Evolutionary conservation across 75 land plant species (phyloP), one percentile per base, ranked within the genome.

Genomic region (Pinus taeda): DNA sequence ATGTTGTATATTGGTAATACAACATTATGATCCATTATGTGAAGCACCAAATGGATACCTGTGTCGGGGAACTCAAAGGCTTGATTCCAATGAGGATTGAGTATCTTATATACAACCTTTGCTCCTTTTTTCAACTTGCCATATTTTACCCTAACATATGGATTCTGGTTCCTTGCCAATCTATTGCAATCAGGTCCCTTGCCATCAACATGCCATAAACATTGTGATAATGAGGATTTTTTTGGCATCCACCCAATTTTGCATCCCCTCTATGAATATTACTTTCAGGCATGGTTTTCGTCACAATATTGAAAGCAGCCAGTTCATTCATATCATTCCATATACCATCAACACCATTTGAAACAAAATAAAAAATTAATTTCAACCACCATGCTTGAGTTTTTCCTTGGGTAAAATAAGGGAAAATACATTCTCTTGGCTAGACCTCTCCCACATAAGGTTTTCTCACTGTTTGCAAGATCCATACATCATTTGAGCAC

Each of bases 321-420:
- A 95, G 97, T 75, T 96, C 99, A 76, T 96, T 96, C 99, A 96
- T 96, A 77, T 94, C 97, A 88, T 96, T 96, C 99, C 99, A 96
- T 80, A 96, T 94, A 59, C 99, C 99, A 92, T 96, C 95, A 77
- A 92, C 98, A 37, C 93, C 97, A 80, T 90, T 90, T 49, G 85
- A 57, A 60, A 90, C 77, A 70, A 96, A 94, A 45, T 92, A 84
- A 59, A 86, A 89, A 14, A 96, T 91, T 21, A 96, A 77, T 45
- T 81, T 78, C 36, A 88, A 87, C 97, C 99, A 96, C 99, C 99
- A 96, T 42, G 77, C 56, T 20, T 95, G 95, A 60, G 81, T 67
- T 79, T 79, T 80, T 66, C 79, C 76, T 74, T 33, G 33, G 33
- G 33, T 33, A 33, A 33, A 33, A 33, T 33, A 0, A 33, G 33